These are phyloP conservation scores for Colletotrichum filicis DNA, from an alignment of 2,329 filamentous ascomycete genomes.

Conservation along the genomic window DNA sequence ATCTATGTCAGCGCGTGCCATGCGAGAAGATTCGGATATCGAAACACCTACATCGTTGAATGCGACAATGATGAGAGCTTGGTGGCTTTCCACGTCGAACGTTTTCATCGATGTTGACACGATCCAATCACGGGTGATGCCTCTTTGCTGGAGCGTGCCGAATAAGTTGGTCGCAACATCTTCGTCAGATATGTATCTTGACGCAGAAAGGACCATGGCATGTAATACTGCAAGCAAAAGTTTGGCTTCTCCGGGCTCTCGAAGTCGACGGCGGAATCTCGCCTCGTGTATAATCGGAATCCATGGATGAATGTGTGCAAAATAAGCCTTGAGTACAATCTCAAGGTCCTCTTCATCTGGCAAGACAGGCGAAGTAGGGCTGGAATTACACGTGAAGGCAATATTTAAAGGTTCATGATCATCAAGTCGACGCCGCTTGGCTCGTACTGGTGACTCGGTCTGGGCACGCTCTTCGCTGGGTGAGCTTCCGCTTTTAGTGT, in stretches of 20 bases:
- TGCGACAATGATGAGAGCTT: conserved; percentile 49
- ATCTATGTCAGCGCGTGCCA: background rate
- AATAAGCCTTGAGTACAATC: conserved; percentile 43
- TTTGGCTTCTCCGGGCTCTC: conserved; percentile 39
- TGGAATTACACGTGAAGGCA: background rate
- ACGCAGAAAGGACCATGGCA: conserved; percentile 44
- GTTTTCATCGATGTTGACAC: conserved; percentile 39
- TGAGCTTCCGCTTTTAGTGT: background rate
- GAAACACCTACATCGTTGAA: conserved; percentile 46
- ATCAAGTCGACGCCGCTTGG: conserved; percentile 29
- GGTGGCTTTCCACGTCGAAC: conserved; percentile 48
- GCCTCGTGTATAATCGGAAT: conserved; percentile 50
- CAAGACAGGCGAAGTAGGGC: rapidly evolving
- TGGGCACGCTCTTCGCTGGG: conserved; percentile 14
- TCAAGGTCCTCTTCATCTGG: conserved; percentile 38
- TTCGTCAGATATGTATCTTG: conserved; percentile 42
- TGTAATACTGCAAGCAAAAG: conserved; percentile 46
- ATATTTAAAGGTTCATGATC: background rate
- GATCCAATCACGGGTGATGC: conserved; percentile 36
- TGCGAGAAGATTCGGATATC: too few species aligned
- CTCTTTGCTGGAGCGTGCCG: background rate
- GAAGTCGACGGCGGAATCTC: conserved; percentile 41
- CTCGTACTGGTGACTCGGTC: background rate
- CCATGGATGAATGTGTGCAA: conserved; percentile 52
- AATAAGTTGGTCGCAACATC: conserved; percentile 34